phyloP scores from a whole-genome alignment of 352 stramenopile species.

The Plasmopara halstedii region DNA sequence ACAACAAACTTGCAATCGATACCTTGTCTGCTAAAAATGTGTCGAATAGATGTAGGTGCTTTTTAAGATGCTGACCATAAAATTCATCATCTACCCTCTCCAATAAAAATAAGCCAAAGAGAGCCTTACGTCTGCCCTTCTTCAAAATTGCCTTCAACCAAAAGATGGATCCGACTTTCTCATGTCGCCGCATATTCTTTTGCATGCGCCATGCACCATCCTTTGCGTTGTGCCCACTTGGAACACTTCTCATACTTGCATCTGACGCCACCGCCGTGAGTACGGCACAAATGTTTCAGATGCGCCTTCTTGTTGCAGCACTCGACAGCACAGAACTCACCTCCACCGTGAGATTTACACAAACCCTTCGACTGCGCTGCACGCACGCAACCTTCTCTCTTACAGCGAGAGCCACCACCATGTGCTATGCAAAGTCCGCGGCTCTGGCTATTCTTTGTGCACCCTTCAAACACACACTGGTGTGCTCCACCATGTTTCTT shows the following conservation, averaged over 20 bases:
- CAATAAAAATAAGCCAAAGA: not conserved
- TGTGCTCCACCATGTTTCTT: slow-evolving; percentile 86
- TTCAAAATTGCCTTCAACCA: slow-evolving; percentile 1
- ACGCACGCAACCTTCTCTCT: slow-evolving; percentile 66
- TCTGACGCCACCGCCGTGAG: slow-evolving; percentile 76
- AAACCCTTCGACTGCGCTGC: slow-evolving; percentile 80
- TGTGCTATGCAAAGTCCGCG: slow-evolving; percentile 80
- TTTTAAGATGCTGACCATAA: no score
- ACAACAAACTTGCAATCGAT: no score
- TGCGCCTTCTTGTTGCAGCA: slow-evolving; percentile 84
- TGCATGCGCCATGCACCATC: slow-evolving; percentile 85
- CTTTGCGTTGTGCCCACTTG: slow-evolving; percentile 84
- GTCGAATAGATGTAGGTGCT: no score
- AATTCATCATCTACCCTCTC: not conserved
- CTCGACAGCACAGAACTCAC: slow-evolving; percentile 74
- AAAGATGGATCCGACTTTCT: no score
- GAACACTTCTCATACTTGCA: slow-evolving; percentile 74
- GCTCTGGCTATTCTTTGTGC: slow-evolving; percentile 84
- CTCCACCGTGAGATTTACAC: slow-evolving; percentile 80
- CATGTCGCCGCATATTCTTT: slow-evolving; percentile 62
- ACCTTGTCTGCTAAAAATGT: no score
- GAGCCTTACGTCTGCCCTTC: not conserved
- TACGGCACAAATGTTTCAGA: slow-evolving; percentile 77
- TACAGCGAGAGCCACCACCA: slow-evolving; percentile 72
- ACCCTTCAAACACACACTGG: slow-evolving; percentile 78